Conservation (phyloP, 257 asterid species). For the Datura wrightii region DNA sequence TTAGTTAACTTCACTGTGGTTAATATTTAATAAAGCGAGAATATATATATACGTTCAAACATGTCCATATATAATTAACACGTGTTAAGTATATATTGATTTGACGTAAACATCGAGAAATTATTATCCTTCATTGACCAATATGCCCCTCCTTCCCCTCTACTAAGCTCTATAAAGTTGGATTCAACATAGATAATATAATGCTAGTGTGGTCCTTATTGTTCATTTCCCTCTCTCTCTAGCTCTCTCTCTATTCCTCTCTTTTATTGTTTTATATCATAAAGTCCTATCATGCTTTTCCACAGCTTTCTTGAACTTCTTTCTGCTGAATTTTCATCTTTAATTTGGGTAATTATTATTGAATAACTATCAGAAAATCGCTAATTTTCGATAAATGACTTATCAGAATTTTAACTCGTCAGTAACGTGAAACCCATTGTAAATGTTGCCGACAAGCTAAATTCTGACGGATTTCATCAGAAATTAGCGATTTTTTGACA, state of each 20-base stretch:
- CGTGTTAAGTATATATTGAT: neutral
- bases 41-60: neutral
- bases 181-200: conserved; percentile 18
- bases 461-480: neutral
- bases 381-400: neutral
- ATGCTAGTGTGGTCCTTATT: conserved; percentile 57
- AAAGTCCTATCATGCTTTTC: conserved; percentile 78
- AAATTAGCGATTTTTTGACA: neutral
- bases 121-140: neutral
- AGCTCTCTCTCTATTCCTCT: neutral
- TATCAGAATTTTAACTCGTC: neutral
- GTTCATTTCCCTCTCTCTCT: neutral
- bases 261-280: neutral
- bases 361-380: neutral
- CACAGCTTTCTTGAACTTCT: conserved; percentile 98
- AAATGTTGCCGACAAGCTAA: neutral
- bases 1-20: no score
- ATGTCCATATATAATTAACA: neutral
- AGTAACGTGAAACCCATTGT: neutral
- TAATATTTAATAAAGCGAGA: neutral
- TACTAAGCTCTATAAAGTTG: conserved; percentile 44
- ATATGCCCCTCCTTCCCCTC: conserved; percentile 47
- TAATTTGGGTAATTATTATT: neutral
- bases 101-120: neutral
- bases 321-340: conserved; percentile 14